phyloP scores from a whole-genome alignment of 176 grass and related monocot species.

The Phyllostachys edulis region DNA sequence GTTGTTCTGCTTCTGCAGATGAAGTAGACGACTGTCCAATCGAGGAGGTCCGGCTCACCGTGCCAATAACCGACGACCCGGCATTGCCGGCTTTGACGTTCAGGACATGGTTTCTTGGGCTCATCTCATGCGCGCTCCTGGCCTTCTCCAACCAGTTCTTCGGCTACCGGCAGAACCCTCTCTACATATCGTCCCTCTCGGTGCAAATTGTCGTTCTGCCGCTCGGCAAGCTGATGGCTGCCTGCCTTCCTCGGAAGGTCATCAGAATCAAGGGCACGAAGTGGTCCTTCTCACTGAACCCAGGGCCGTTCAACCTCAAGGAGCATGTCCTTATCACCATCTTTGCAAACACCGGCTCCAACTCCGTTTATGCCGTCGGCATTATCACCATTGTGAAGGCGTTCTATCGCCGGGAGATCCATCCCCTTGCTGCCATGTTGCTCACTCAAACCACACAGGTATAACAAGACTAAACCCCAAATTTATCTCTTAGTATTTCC shows the following conservation, averaged over 20 bases:
- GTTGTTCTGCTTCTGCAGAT: slow-evolving; percentile 26
- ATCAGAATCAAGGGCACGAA: slow-evolving; percentile 31
- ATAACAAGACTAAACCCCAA: not conserved
- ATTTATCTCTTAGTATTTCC: not conserved
- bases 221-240: slow-evolving; percentile 68
- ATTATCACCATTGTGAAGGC: slow-evolving; percentile 87
- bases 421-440: slow-evolving; percentile 62
- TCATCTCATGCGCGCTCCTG: slow-evolving; percentile 56
- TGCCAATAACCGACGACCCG: slow-evolving; percentile 68
- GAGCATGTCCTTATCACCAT: slow-evolving; percentile 87
- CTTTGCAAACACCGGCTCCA: slow-evolving; percentile 68
- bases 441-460: slow-evolving; percentile 82
- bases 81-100: slow-evolving; percentile 68
- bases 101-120: slow-evolving; percentile 63
- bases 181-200: slow-evolving; percentile 60
- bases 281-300: slow-evolving; percentile 80
- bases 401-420: slow-evolving; percentile 65
- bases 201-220: slow-evolving; percentile 74
- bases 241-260: slow-evolving; percentile 43
- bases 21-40: slow-evolving; percentile 66
- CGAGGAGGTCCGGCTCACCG: slow-evolving; percentile 77
- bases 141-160: slow-evolving; percentile 96
- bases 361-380: slow-evolving; percentile 69
- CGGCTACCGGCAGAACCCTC: slow-evolving; percentile 71
- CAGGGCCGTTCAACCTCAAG: slow-evolving; percentile 85